Conservation (phyloP, 2,329 filamentous ascomycete species). For the Botrytis porri region DNA sequence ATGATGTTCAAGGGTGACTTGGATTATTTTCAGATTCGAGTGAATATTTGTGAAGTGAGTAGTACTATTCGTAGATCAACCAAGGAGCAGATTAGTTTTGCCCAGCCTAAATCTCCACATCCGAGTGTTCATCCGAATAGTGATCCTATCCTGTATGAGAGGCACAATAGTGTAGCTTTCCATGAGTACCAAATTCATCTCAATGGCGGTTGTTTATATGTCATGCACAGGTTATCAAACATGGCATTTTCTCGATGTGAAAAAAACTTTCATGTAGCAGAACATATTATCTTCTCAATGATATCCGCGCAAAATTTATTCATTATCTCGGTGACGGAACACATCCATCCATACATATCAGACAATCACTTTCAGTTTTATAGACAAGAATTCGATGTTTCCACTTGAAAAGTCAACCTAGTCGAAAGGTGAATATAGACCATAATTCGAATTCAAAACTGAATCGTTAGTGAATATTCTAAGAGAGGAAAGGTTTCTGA, state of each 20-base stretch:
- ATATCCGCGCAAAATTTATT: background rate
- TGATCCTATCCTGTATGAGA: background rate
- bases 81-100: background rate
- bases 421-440: background rate
- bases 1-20: too few relatives aligned
- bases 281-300: fast-evolving
- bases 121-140: background rate
- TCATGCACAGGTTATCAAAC: background rate
- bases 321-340: background rate
- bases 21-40: background rate
- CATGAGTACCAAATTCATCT: background rate
- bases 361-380: background rate
- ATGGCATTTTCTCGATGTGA: too few relatives aligned
- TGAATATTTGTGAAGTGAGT: background rate
- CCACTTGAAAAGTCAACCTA: background rate
- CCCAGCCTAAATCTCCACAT: background rate
- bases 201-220: background rate
- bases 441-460: fast-evolving
- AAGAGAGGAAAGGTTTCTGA: background rate
- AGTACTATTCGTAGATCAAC: background rate
- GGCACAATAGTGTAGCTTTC: background rate
- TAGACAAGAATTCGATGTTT: too few relatives aligned
- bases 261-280: background rate
- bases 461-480: background rate
- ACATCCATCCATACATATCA: background rate